phyloP scores from a whole-genome alignment of 148 eudicot genomes.

The Mesembryanthemum crystallinum region DNA sequence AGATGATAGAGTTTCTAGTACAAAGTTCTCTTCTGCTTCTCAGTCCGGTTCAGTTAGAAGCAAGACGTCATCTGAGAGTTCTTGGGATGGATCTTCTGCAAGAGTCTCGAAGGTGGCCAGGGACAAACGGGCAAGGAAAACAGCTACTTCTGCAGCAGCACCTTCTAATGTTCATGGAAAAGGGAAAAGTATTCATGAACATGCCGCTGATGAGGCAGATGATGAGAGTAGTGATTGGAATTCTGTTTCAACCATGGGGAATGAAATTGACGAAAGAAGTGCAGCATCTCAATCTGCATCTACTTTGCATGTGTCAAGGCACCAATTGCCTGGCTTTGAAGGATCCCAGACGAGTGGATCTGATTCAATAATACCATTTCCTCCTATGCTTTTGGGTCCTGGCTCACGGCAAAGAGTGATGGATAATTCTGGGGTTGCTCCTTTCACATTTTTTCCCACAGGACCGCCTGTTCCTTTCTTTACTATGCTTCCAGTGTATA shows the following conservation, averaged over 20 bases:
- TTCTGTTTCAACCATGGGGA: slow-evolving; percentile 21
- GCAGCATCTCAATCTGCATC: slow-evolving; percentile 33
- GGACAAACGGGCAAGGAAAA: slow-evolving; percentile 61
- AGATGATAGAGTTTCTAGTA: slow-evolving; percentile 62
- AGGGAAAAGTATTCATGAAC: slow-evolving; percentile 40
- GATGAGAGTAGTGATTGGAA: slow-evolving; percentile 47
- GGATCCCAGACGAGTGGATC: slow-evolving; percentile 51
- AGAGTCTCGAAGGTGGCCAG: slow-evolving; percentile 54
- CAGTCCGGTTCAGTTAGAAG: slow-evolving; percentile 61
- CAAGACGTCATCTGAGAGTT: slow-evolving; percentile 77
- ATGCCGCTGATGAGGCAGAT: slow-evolving; percentile 33
- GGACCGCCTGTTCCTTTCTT: slow-evolving; percentile 93
- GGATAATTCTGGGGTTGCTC: slow-evolving; percentile 51
- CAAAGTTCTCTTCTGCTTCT: slow-evolving; percentile 58
- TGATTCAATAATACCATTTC: slow-evolving; percentile 45
- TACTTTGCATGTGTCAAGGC: slow-evolving; percentile 36
- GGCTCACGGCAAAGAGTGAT: slow-evolving; percentile 48
- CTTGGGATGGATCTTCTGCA: slow-evolving; percentile 78
- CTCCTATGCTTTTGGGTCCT: slow-evolving; percentile 52
- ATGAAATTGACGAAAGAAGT: slow-evolving; percentile 44
- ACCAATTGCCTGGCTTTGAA: slow-evolving; percentile 44
- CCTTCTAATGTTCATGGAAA: slow-evolving; percentile 40
- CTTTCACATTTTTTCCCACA: slow-evolving; percentile 62
- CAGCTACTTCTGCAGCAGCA: slow-evolving; percentile 27
- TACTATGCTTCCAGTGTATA: slow-evolving; percentile 71